These are phyloP conservation scores for Arthrobotrys sinensis DNA, from an alignment of 2,329 filamentous ascomycete genomes.

Conservation along the genomic window DNA sequence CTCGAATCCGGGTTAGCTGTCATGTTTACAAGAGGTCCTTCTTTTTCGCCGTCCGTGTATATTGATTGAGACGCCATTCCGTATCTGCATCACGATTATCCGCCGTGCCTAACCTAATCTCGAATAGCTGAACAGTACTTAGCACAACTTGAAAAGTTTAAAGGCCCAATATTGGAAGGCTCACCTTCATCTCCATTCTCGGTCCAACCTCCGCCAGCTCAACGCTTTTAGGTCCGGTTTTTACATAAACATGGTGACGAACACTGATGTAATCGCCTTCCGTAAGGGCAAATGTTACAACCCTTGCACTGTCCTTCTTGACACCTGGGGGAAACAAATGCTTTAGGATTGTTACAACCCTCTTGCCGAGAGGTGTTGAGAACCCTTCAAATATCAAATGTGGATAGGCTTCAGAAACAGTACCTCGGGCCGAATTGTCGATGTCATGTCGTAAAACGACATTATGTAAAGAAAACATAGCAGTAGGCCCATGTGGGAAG, in stretches of 20 bases:
- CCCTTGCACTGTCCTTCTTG: slow-evolving; percentile 83
- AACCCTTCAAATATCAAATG: slow-evolving; percentile 98
- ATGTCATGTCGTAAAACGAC: slow-evolving; percentile 94
- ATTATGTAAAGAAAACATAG: slow-evolving; percentile 90
- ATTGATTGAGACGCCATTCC: slow-evolving; percentile 96
- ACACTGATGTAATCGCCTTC: slow-evolving; percentile 75
- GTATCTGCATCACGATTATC: slow-evolving; percentile 96
- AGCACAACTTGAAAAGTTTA: not conserved
- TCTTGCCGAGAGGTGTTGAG: slow-evolving; percentile 81
- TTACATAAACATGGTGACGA: slow-evolving; percentile 92
- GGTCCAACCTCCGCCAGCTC: slow-evolving; percentile 92
- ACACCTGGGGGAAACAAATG: slow-evolving; percentile 90
- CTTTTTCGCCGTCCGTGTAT: slow-evolving; percentile 75
- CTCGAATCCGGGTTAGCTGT: not conserved
- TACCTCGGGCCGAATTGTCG: slow-evolving; percentile 86
- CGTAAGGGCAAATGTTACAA: slow-evolving; percentile 85
- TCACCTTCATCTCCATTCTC: slow-evolving; percentile 86
- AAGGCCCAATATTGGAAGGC: not conserved
- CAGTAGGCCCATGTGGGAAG: slow-evolving; percentile 88
- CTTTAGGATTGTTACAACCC: slow-evolving; percentile 91
- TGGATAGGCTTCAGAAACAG: slow-evolving; percentile 91
- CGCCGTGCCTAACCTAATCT: slow-evolving; percentile 90
- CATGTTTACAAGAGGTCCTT: slow-evolving; percentile 61
- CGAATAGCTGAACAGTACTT: slow-evolving; percentile 76
- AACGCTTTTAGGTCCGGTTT: slow-evolving; percentile 89